Evolutionary conservation across 345 rosid genomes (phyloP).

Genomic region (Eutrema japonicum): DNA sequence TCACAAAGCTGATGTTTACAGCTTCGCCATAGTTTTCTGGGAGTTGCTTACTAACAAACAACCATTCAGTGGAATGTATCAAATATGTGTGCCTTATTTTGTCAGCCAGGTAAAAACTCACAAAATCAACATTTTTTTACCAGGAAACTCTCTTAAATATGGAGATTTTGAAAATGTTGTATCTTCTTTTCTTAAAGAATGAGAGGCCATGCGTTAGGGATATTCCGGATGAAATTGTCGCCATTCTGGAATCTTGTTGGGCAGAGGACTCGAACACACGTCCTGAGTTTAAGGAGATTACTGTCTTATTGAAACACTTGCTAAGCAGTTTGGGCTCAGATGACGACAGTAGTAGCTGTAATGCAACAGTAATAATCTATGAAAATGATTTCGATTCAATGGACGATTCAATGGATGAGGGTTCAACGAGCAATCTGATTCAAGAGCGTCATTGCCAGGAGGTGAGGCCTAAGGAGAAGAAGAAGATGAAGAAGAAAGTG

Average conservation of each 20-base stretch:
- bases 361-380: too few relatives aligned
- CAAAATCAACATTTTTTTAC: neutral
- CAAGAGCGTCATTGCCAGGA: neutral
- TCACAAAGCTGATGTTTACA: constrained; percentile 77
- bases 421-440: neutral
- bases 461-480: neutral
- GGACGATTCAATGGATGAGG: neutral
- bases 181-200: constrained; percentile 17
- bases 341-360: neutral
- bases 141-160: neutral
- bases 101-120: constrained; percentile 45
- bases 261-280: constrained; percentile 53
- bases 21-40: constrained; percentile 70
- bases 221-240: constrained; percentile 45
- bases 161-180: neutral
- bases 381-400: neutral
- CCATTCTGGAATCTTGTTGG: constrained; percentile 64
- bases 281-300: constrained; percentile 60
- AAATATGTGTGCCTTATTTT: constrained; percentile 47
- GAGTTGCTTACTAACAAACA: constrained; percentile 58
- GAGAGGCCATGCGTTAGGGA: constrained; percentile 54
- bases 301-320: constrained; percentile 35
- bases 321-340: constrained; percentile 25
- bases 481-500: neutral
- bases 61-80: constrained; percentile 51